These are phyloP conservation scores for Termitomyces sp. DNA, from an alignment of 768 basidiomycete genomes.

Conservation along the genomic window DNA sequence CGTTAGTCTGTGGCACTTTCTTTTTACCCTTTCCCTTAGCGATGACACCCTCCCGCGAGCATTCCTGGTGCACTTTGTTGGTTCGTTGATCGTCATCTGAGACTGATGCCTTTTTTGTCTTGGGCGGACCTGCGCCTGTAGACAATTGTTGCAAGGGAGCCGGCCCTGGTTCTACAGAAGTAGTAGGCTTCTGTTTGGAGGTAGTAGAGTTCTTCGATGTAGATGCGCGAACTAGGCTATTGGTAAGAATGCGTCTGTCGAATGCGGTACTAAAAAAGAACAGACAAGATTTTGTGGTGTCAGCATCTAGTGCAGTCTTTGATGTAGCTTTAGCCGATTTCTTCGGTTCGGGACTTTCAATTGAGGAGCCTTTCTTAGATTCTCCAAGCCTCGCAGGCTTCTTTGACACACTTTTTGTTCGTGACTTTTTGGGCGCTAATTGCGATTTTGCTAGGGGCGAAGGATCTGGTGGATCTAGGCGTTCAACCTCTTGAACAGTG, in stretches of 20 bases:
- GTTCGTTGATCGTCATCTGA: background rate
- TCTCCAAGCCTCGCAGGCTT: background rate
- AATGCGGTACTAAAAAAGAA: background rate
- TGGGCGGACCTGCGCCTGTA: background rate
- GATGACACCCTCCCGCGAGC: background rate
- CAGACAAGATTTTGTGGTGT: background rate
- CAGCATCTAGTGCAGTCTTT: background rate
- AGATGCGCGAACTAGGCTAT: background rate
- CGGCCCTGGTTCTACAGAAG: background rate
- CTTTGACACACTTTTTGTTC: background rate
- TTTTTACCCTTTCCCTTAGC: background rate
- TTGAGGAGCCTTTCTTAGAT: background rate
- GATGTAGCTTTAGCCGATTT: background rate
- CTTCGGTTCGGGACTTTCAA: background rate
- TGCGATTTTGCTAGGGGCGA: background rate
- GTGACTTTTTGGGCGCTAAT: background rate
- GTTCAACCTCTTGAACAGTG: background rate
- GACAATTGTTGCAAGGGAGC: background rate
- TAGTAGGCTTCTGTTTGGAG: background rate
- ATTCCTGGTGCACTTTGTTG: background rate
- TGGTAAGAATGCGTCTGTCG: background rate
- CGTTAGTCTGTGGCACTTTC: background rate
- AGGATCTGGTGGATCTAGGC: background rate
- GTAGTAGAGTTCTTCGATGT: background rate
- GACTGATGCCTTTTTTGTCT: background rate